Conservation (phyloP, 2,329 filamentous ascomycete genomes). For the Dothideomycetidae sp. region DNA sequence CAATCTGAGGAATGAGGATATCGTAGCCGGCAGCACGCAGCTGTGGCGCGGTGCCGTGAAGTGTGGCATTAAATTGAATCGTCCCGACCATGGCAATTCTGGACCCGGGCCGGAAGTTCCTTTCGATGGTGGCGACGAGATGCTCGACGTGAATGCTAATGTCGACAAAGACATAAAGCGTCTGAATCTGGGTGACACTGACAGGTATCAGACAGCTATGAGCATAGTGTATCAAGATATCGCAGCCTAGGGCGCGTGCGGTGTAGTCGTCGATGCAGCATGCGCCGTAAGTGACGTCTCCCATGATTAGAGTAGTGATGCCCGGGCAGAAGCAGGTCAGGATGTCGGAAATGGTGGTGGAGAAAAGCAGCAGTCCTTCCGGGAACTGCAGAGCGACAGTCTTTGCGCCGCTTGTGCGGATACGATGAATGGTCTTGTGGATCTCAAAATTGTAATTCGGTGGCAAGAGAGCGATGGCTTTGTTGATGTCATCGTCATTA, state of each 20-base stretch:
- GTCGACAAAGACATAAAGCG: constrained; percentile 94
- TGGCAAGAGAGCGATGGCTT: constrained; percentile 73
- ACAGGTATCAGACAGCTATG: constrained; percentile 95
- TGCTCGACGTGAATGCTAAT: constrained; percentile 90
- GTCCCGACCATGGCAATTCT: constrained; percentile 88
- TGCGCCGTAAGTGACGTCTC: constrained; percentile 94
- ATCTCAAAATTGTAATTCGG: constrained; percentile 98
- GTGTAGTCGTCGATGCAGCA: constrained; percentile 99
- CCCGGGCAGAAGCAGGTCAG: constrained; percentile 86
- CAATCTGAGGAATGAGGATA: constrained; percentile 80
- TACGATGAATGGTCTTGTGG: constrained; percentile 91
- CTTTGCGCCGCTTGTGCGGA: constrained; percentile 64
- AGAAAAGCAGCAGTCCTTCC: constrained; percentile 86
- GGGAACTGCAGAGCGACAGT: constrained; percentile 93
- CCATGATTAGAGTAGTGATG: constrained; percentile 92
- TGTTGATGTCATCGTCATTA: constrained; percentile 71
- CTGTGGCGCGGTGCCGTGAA: constrained; percentile 66
- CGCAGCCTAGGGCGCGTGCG: constrained; percentile 81
- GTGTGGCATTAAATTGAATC: constrained; percentile 96
- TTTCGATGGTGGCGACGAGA: constrained; percentile 69
- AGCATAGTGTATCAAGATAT: constrained; percentile 89
- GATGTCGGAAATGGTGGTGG: constrained; percentile 95
- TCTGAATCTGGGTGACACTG: constrained; percentile 92
- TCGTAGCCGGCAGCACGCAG: constrained; percentile 75
- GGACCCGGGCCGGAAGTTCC: constrained; percentile 75